These are phyloP conservation scores for Lepidium didymum DNA, from an alignment of 345 rosid species.

Conservation along the genomic window DNA sequence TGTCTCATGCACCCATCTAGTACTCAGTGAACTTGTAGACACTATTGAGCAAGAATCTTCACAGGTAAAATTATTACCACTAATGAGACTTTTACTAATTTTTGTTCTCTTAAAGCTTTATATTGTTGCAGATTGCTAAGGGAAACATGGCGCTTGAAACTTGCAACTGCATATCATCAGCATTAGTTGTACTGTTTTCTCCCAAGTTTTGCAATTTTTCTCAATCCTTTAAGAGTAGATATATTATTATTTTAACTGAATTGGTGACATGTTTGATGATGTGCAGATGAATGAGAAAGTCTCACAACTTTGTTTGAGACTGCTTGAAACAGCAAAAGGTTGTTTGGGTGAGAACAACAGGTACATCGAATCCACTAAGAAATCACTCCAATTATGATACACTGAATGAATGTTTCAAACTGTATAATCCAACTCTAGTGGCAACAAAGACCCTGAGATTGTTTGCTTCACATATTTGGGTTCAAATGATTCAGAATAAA, in stretches of 20 bases:
- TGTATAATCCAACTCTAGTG: background rate
- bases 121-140: constrained; percentile 41
- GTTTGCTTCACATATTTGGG: background rate
- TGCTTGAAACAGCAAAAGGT: constrained; percentile 54
- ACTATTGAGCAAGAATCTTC: constrained; percentile 61
- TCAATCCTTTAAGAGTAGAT: background rate
- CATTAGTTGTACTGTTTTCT: constrained; percentile 44
- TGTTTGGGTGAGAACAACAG: constrained; percentile 43
- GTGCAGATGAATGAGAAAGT: constrained; percentile 44
- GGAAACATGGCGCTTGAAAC: constrained; percentile 90
- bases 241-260: background rate
- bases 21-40: constrained; percentile 42
- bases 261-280: constrained; percentile 11
- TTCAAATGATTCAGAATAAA: too few relatives aligned
- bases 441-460: background rate
- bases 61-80: constrained; percentile 30
- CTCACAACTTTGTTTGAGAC: constrained; percentile 44
- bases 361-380: constrained; percentile 45
- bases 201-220: background rate
- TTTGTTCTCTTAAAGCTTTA: background rate
- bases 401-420: background rate
- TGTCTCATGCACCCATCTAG: constrained; percentile 32
- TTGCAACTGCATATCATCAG: constrained; percentile 70
- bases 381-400: background rate
- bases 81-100: constrained; percentile 7